phyloP scores from a whole-genome alignment of 345 rosid species.

The Brassica cretica region DNA sequence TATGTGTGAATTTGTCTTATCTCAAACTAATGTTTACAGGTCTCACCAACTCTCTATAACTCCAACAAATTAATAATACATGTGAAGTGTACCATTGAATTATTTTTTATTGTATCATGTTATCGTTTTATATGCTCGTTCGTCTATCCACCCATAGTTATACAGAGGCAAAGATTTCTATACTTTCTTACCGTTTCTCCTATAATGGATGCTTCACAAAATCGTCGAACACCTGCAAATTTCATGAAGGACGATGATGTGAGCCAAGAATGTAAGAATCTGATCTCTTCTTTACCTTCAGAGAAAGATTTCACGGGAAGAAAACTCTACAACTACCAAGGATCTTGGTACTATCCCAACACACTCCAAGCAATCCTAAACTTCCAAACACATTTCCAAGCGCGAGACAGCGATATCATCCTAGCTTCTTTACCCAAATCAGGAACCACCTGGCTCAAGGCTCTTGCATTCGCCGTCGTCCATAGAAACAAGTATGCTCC shows the following conservation, averaged over 20 bases:
- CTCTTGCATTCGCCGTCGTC: not conserved
- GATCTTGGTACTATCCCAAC: conserved; percentile 3
- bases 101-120: not conserved
- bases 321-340: not conserved
- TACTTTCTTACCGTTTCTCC: not conserved
- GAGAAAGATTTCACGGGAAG: not conserved
- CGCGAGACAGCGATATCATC: not conserved
- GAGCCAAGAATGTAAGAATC: not conserved
- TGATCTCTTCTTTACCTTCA: not conserved
- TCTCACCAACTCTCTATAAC: not conserved
- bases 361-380: not conserved
- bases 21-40: not conserved
- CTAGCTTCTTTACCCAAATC: not conserved
- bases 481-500: not conserved
- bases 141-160: too few relatives aligned
- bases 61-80: not conserved
- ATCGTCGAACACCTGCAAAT: not conserved
- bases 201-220: not conserved
- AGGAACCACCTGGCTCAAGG: conserved; percentile 2
- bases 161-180: too few relatives aligned
- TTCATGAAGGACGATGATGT: not conserved
- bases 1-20: not conserved
- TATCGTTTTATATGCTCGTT: not conserved
- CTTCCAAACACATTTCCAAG: not conserved
- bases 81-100: not conserved